Percentiles rank a stretch among this genome's conserved stretches.
These are phyloP conservation scores for Chaetomium fimeti DNA, from an alignment of 495 filamentous ascomycete genomes.

Conservation along the genomic window DNA sequence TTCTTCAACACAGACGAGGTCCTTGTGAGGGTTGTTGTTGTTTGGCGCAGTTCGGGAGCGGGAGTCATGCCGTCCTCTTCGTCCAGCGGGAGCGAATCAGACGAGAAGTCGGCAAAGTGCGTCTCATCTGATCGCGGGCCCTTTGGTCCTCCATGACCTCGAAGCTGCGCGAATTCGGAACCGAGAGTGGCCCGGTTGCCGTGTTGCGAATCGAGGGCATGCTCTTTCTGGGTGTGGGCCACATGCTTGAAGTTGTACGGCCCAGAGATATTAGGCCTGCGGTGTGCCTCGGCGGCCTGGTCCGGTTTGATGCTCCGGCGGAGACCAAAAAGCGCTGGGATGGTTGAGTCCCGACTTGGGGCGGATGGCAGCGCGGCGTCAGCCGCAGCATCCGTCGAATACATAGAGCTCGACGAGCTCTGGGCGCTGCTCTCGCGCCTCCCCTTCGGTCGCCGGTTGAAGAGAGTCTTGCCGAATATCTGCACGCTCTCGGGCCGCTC, in stretches of 20 bases:
- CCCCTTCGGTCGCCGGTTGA: slow-evolving; percentile 44
- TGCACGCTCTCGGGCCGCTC: slow-evolving; percentile 56
- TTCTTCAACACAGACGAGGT: slow-evolving; percentile 31
- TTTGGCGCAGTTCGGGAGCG: slow-evolving; percentile 14
- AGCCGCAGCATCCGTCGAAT: slow-evolving; percentile 35
- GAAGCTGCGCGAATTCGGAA: slow-evolving; percentile 65
- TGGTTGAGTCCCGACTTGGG: slow-evolving; percentile 40
- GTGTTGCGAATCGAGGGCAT: slow-evolving; percentile 59
- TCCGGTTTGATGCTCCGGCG: slow-evolving; percentile 40
- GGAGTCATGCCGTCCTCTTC: slow-evolving; percentile 31
- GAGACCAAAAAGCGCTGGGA: slow-evolving; percentile 45
- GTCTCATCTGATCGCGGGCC: slow-evolving; percentile 65
- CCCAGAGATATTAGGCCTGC: slow-evolving; percentile 63
- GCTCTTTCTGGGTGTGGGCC: slow-evolving; percentile 67
- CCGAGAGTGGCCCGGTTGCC: slow-evolving; percentile 60
- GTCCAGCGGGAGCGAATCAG: slow-evolving; percentile 46
- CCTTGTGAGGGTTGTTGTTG: slow-evolving; percentile 17
- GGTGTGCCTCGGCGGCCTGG: slow-evolving; percentile 33
- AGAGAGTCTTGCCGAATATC: slow-evolving; percentile 55
- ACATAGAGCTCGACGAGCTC: slow-evolving; percentile 43
- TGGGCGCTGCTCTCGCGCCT: slow-evolving; percentile 46
- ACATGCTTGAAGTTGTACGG: slow-evolving; percentile 90
- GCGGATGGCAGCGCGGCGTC: slow-evolving; percentile 30
- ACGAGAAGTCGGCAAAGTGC: slow-evolving; percentile 61
- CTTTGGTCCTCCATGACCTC: slow-evolving; percentile 55